phyloP scores from a whole-genome alignment of 228 moss, liverwort and hornwort species.

The Sphagnum fallax region DNA sequence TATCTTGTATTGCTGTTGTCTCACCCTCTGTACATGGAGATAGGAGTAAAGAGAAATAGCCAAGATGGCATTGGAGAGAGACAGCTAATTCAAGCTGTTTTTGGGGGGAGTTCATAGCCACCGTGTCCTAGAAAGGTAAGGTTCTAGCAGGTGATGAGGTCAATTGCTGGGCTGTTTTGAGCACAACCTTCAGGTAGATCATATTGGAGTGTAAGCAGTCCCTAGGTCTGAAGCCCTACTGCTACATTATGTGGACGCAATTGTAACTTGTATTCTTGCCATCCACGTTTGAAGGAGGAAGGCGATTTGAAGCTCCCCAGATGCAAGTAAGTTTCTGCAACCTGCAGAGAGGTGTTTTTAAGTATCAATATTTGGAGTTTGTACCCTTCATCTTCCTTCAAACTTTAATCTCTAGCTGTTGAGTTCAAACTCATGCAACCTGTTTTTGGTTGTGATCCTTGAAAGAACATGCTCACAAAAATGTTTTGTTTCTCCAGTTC shows the following conservation, averaged over 20 bases:
- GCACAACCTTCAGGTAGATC: no score
- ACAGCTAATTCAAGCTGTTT: neutral
- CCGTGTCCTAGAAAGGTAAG: neutral
- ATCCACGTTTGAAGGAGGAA: neutral
- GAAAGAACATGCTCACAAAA: neutral
- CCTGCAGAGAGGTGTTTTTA: neutral
- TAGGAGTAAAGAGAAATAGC: no score
- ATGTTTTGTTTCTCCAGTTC: neutral
- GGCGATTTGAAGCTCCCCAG: neutral
- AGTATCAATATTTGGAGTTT: neutral
- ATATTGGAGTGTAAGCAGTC: neutral
- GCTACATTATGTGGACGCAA: slow-evolving; percentile 1
- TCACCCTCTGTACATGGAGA: no score
- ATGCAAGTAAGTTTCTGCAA: slow-evolving; percentile 4
- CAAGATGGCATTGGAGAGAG: neutral
- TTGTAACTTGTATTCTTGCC: neutral
- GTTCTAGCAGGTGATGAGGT: neutral
- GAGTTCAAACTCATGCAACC: neutral
- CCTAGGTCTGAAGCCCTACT: neutral
- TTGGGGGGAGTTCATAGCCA: neutral
- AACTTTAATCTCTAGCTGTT: neutral
- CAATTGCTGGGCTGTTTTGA: neutral
- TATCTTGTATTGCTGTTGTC: no score
- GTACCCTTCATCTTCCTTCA: neutral
- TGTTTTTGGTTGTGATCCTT: no score